phyloP scores from a whole-genome alignment of 2,329 filamentous ascomycete species.

The Nemania sp. region DNA sequence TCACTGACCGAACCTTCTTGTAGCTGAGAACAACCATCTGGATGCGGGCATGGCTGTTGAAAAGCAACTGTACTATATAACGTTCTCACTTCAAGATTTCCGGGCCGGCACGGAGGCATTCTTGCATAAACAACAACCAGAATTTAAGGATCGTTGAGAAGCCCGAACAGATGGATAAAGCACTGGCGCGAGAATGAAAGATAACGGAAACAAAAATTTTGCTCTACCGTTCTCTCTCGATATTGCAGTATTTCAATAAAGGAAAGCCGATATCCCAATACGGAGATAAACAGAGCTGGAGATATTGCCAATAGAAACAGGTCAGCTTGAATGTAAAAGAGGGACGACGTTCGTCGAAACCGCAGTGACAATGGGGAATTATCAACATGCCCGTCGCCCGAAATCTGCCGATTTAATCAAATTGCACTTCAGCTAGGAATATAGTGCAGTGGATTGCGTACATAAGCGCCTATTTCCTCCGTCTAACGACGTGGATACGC shows the following conservation, averaged over 20 bases:
- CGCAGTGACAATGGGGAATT: neutral
- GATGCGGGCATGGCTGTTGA: constrained; percentile 44
- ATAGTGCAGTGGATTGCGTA: too few relatives aligned
- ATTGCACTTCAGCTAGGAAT: too few relatives aligned
- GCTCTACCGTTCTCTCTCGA: too few relatives aligned
- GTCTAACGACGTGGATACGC: neutral
- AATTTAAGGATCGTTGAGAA: constrained; percentile 26
- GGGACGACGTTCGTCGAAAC: neutral
- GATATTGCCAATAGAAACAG: neutral
- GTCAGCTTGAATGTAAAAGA: neutral
- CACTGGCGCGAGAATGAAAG: too few relatives aligned
- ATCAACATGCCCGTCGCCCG: too few relatives aligned
- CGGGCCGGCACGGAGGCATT: constrained; percentile 47
- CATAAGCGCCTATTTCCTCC: neutral
- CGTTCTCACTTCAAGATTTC: constrained; percentile 45
- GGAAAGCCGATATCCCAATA: too few relatives aligned
- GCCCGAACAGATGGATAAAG: too few relatives aligned
- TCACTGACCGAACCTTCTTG: constrained; percentile 26
- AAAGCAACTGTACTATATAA: constrained; percentile 43
- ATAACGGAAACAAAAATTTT: too few relatives aligned
- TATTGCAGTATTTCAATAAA: too few relatives aligned
- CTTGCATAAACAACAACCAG: constrained; percentile 43
- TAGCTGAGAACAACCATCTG: constrained; percentile 47
- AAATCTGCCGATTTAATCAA: too few relatives aligned
- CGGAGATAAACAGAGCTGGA: too few relatives aligned